These are phyloP conservation scores for Zoysia japonica DNA, from an alignment of 176 grass and related monocot genomes.

Conservation along the genomic window DNA sequence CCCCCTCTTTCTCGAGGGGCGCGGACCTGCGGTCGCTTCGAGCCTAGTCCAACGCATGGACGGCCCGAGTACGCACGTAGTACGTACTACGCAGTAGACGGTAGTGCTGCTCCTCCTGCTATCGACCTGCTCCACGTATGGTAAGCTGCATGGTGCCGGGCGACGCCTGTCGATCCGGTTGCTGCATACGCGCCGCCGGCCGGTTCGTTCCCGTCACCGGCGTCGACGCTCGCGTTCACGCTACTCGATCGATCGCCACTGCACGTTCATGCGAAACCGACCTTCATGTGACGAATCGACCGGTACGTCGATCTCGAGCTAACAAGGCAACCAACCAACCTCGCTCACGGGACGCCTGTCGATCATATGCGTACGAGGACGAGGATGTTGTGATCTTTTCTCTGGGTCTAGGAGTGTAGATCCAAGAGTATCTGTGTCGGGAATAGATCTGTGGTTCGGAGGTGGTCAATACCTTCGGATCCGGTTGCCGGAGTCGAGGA, in stretches of 20 bases:
- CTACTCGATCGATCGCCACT: background rate
- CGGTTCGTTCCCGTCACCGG: background rate
- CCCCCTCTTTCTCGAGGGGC: no score
- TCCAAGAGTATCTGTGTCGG: no score
- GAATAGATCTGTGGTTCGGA: no score
- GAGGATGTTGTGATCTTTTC: no score
- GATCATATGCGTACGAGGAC: no score
- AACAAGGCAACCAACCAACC: background rate
- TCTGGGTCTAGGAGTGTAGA: no score
- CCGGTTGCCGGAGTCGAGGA: no score
- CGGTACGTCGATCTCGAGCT: background rate
- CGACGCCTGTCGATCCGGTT: constrained; percentile 1
- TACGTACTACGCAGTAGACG: background rate
- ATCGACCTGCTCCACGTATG: no score
- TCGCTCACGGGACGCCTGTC: no score
- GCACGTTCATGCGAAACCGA: constrained; percentile 29
- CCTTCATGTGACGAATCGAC: constrained; percentile 20
- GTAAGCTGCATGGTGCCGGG: background rate
- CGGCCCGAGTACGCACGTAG: constrained; percentile 13
- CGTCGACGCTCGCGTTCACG: background rate
- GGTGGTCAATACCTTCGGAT: no score
- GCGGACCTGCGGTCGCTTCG: constrained; percentile 14
- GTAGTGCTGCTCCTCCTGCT: background rate
- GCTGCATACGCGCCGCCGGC: background rate
- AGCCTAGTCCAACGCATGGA: constrained; percentile 24